Conservation (phyloP, 345 rosid species). For the Citrus hindsii region DNA sequence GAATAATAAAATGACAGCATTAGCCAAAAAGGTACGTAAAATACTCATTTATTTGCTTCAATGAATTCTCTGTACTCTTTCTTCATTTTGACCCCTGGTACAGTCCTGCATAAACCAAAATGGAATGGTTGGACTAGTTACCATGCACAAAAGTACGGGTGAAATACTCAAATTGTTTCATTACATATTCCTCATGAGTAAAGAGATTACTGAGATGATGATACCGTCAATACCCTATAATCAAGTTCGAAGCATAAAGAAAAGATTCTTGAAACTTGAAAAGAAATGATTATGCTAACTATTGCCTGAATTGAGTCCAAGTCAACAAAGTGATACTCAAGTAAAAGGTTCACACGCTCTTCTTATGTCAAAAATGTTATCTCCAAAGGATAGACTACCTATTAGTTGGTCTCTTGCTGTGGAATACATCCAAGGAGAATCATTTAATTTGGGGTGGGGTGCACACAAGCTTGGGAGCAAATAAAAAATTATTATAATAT, state of each 20-base stretch:
- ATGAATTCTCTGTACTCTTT: constrained; percentile 88
- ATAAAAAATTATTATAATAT: not conserved
- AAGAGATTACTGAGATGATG: not conserved
- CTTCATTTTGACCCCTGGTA: constrained; percentile 96
- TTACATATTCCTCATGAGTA: not conserved
- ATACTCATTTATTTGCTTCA: constrained; percentile 68
- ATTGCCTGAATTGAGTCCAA: not conserved
- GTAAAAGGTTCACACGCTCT: too few species aligned
- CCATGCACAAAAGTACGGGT: not conserved
- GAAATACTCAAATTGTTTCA: not conserved
- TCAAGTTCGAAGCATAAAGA: not conserved
- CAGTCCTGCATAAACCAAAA: constrained; percentile 43
- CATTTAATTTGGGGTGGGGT: not conserved
- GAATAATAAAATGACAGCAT: constrained; percentile 24
- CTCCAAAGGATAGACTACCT: too few species aligned
- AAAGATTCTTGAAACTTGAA: not conserved
- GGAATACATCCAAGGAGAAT: too few species aligned
- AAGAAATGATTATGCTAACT: not conserved
- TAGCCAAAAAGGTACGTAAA: constrained; percentile 5
- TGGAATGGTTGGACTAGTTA: not conserved
- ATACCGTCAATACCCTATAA: not conserved
- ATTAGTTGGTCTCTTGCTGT: too few species aligned
- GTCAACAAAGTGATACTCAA: not conserved
- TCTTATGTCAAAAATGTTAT: too few species aligned
- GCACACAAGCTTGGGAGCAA: not conserved